phyloP scores from a whole-genome alignment of 2,329 filamentous ascomycete species.

The Aspergillus versicolor region DNA sequence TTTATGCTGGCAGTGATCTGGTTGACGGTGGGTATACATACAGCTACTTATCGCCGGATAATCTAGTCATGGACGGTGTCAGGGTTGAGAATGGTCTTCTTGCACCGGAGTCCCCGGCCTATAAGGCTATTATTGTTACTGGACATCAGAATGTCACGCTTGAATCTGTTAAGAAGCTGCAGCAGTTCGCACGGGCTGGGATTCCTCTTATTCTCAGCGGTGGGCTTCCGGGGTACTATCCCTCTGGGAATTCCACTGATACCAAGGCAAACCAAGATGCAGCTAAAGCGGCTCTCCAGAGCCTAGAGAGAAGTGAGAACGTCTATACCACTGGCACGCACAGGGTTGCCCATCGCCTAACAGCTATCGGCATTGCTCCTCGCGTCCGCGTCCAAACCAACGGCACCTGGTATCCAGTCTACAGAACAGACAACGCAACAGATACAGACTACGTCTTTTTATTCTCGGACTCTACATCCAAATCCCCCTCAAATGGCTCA shows the following conservation, averaged over 20 bases:
- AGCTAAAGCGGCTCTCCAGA: neutral
- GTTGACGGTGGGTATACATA: neutral
- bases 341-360: constrained; percentile 31
- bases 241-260: neutral
- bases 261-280: no score
- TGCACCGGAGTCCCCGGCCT: constrained; percentile 41
- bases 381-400: constrained; percentile 25
- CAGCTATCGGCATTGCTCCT: constrained; percentile 33
- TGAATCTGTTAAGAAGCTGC: constrained; percentile 32
- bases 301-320: constrained; percentile 22
- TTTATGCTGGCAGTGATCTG: neutral
- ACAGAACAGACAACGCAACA: constrained; percentile 28
- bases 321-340: constrained; percentile 34
- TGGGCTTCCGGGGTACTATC: constrained; percentile 30
- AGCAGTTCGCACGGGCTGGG: constrained; percentile 36
- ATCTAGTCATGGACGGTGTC: constrained; percentile 42
- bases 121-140: constrained; percentile 44
- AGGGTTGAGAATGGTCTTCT: constrained; percentile 37
- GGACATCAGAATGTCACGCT: constrained; percentile 39
- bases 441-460: constrained; percentile 40
- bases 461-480: constrained; percentile 36
- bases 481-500: neutral
- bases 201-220: constrained; percentile 46
- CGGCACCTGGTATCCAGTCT: constrained; percentile 36
- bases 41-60: constrained; percentile 46